These are phyloP conservation scores for Entophlyctis helioformis DNA, from an alignment of 192 early-diverging fungal species.

Conservation along the genomic window DNA sequence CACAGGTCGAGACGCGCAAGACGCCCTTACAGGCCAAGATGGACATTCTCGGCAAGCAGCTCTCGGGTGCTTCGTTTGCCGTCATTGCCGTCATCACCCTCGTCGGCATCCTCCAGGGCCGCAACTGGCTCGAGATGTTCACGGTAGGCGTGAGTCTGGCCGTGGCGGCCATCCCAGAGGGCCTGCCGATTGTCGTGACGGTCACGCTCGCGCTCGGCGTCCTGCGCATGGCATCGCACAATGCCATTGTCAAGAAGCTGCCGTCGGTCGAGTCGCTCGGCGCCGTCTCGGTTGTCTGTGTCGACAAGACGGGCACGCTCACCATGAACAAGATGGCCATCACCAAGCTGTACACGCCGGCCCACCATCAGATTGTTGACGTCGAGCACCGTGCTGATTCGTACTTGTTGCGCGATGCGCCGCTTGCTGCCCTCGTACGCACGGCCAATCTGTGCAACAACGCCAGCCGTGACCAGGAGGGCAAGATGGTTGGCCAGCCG, in stretches of 20 bases:
- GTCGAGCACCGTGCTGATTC: conserved; percentile 22
- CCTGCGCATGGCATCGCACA: conserved; percentile 78
- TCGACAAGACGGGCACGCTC: conserved; percentile 95
- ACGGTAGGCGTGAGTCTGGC: conserved; percentile 90
- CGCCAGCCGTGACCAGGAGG: conserved; percentile 58
- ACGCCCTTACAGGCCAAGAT: conserved; percentile 91
- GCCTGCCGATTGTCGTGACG: conserved; percentile 92
- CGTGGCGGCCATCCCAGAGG: conserved; percentile 97
- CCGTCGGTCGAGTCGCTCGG: conserved; percentile 90
- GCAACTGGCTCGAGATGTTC: conserved; percentile 90
- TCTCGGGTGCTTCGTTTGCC: conserved; percentile 74
- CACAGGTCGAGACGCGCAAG: conserved; percentile 68
- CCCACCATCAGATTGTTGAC: conserved; percentile 26
- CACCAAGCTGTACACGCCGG: conserved; percentile 60
- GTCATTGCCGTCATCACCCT: conserved; percentile 76
- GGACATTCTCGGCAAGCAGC: conserved; percentile 83
- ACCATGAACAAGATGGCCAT: conserved; percentile 95
- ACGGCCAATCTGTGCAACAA: conserved; percentile 90
- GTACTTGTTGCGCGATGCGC: conserved; percentile 30
- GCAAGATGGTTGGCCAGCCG: conserved; percentile 75
- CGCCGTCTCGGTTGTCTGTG: conserved; percentile 89
- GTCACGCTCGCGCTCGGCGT: conserved; percentile 92
- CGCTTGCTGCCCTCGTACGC: conserved; percentile 18
- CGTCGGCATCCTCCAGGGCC: conserved; percentile 78
- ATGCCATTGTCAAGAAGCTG: conserved; percentile 90